These are phyloP conservation scores for Coemansia erecta DNA, from an alignment of 192 early-diverging fungal species.

Conservation along the genomic window DNA sequence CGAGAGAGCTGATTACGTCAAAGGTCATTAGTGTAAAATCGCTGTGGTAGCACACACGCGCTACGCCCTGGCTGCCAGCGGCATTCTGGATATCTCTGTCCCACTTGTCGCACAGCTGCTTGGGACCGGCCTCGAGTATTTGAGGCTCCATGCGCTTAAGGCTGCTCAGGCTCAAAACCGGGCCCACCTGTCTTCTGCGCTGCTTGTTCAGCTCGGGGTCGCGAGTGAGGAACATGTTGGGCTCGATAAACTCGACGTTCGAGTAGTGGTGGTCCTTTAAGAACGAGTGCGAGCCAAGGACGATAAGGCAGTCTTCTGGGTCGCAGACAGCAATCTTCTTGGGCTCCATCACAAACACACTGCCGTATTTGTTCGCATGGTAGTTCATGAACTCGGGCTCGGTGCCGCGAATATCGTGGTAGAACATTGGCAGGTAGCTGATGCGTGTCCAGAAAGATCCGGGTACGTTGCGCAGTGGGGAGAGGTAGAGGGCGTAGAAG, in stretches of 20 bases:
- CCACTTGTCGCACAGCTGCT: slow-evolving; percentile 37
- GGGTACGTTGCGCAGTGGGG: slow-evolving; percentile 39
- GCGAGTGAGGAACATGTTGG: slow-evolving; percentile 38
- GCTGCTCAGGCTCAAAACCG: slow-evolving; percentile 16
- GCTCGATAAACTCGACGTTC: slow-evolving; percentile 29
- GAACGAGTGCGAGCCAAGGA: slow-evolving; percentile 42
- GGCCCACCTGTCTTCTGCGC: slow-evolving; percentile 37
- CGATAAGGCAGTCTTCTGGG: slow-evolving; percentile 17
- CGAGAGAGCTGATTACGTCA: slow-evolving; percentile 40
- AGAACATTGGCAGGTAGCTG: slow-evolving; percentile 27
- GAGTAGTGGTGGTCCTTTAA: slow-evolving; percentile 32
- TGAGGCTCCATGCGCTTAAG: slow-evolving; percentile 35
- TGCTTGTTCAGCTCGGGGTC: slow-evolving; percentile 36
- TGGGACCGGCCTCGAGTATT: slow-evolving; percentile 26
- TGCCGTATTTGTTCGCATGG: slow-evolving; percentile 38
- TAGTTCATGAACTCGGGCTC: slow-evolving; percentile 35
- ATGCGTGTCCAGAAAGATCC: slow-evolving; percentile 41
- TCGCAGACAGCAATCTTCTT: slow-evolving; percentile 30
- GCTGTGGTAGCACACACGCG: slow-evolving; percentile 20
- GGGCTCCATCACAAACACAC: slow-evolving; percentile 37
- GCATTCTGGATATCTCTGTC: slow-evolving; percentile 11
- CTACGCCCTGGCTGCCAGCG: not conserved
- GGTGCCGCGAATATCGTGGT: slow-evolving; percentile 25
- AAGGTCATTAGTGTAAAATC: slow-evolving; percentile 42
- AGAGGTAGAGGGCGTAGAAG: slow-evolving; percentile 31